Evolutionary conservation across 106 monocot species (phyloP).

Genomic region (Phalaenopsis aphrodite): DNA sequence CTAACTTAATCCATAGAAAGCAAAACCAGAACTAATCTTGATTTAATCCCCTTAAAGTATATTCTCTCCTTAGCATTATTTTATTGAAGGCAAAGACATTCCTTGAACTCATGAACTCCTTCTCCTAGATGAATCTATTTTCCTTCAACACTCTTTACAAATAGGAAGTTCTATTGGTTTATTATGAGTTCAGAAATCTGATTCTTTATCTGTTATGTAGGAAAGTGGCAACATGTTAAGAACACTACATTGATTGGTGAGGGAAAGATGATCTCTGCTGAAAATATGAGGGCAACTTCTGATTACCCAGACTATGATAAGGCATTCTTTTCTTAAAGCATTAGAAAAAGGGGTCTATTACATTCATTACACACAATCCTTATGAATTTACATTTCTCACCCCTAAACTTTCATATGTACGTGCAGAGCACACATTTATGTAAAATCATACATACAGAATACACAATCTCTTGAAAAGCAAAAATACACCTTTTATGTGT

Average conservation of each 20-base stretch:
- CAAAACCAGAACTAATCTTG: not conserved
- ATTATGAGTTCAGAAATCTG: not conserved
- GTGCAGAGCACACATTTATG: no score
- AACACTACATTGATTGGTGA: slow-evolving; percentile 85
- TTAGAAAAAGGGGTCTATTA: no score
- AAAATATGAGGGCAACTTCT: slow-evolving; percentile 80
- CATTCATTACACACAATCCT: no score
- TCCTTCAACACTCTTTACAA: not conserved
- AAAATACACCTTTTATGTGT: no score
- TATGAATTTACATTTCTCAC: no score
- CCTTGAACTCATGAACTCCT: slow-evolving; percentile 97
- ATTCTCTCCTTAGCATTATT: not conserved
- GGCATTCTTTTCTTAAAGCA: slow-evolving; percentile 14
- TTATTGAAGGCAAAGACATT: slow-evolving; percentile 72
- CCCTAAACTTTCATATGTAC: no score
- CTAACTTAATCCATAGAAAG: not conserved
- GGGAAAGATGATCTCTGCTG: slow-evolving; percentile 97
- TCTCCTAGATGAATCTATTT: slow-evolving; percentile 76
- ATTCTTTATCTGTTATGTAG: slow-evolving; percentile 18
- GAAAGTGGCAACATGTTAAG: slow-evolving; percentile 95
- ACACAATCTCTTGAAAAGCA: no score
- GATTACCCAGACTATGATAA: slow-evolving; percentile 82
- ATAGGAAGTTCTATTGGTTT: no score
- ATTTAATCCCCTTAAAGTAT: not conserved
- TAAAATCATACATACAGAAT: no score